Base-by-base conservation (phyloP, 805 yeast species). In the Myxozyma monticola region DNA sequence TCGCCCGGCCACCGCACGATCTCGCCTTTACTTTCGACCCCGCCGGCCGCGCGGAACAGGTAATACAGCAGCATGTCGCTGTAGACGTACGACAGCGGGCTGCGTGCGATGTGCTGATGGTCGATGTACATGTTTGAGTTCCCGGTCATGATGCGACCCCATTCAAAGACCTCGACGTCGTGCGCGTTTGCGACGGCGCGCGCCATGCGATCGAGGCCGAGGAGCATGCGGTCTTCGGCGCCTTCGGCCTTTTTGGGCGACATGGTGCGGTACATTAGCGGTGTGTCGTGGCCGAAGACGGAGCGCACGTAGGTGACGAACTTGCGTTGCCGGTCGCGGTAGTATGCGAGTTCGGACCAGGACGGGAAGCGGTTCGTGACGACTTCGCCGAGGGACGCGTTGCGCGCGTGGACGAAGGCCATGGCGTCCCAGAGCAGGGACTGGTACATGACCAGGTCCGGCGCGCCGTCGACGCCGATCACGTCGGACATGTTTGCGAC, bases 291-390 rank as follows among this genome's bases (percentile, higher is more conserved):
- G 28, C 54, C 54, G 31, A 55, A 46, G 7, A 37, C 8, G 4
- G 17, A 39, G 18, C 39, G 45, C 33, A 55, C 21, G 26, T 31
- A 22, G 18, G 4, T 21, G 24, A 55, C 5, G 25, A 55, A 40
- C 22, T 52, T 33, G n/a, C 28, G 42, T 37, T 48, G 38, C 18
- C 59, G 50, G 24, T 37, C 35, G 29, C 18, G 26, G 37, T 34
- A 53, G 41, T 48, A 53, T 5, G 37, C 42, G 12, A 55, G 37
- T 17, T 55, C 59, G 5, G 43, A 42, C 58, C 58, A 55, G 17
- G 42, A 25, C 15, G 46, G 40, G 33, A 35, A 41, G 9, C 59
- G 53, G 31, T 35, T 36, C 15, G 29, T 40, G 21, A 24, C 37
- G 17, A 35, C 42, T n/a, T 14, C 43, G 12, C 30, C 38, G 25